phyloP scores from a whole-genome alignment of 306 rosid genomes.

The Argentina anserina region DNA sequence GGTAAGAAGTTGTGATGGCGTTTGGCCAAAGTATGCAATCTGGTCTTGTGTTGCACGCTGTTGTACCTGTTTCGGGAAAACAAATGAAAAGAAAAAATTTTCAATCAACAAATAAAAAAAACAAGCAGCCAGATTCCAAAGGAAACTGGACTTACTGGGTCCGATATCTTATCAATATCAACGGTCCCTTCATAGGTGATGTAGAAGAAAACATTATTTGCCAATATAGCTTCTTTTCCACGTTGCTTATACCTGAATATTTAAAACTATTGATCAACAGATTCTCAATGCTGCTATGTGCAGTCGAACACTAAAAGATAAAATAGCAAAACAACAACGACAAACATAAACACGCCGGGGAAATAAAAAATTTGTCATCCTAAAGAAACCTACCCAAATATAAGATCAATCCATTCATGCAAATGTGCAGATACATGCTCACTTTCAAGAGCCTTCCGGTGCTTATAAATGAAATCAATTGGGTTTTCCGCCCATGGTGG shows the following conservation, averaged over 20 bases:
- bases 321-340: conserved; percentile 12
- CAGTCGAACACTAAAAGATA: conserved; percentile 19
- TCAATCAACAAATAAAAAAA: background rate
- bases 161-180: conserved; percentile 89
- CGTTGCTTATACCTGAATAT: conserved; percentile 84
- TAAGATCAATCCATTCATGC: conserved; percentile 99
- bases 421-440: conserved; percentile 85
- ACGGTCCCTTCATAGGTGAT: conserved; percentile 92
- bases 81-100: conserved; percentile 11
- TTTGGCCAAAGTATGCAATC: conserved; percentile 98
- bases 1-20: conserved; percentile 91
- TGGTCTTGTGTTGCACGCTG: conserved; percentile 92
- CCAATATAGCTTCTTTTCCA: conserved; percentile 83
- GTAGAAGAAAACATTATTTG: conserved; percentile 92
- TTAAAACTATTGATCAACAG: conserved; percentile 16
- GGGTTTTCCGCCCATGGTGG: conserved; percentile 97
- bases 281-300: conserved; percentile 22
- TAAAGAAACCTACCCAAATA: conserved; percentile 70
- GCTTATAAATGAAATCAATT: conserved; percentile 92
- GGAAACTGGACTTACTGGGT: conserved; percentile 65
- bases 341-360: background rate
- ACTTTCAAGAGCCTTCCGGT: conserved; percentile 94
- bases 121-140: conserved; percentile 20
- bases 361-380: background rate
- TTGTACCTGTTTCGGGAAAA: conserved; percentile 61